Conservation (phyloP, 1,284 basidiomycete species). For the Vanrija sp. region DNA sequence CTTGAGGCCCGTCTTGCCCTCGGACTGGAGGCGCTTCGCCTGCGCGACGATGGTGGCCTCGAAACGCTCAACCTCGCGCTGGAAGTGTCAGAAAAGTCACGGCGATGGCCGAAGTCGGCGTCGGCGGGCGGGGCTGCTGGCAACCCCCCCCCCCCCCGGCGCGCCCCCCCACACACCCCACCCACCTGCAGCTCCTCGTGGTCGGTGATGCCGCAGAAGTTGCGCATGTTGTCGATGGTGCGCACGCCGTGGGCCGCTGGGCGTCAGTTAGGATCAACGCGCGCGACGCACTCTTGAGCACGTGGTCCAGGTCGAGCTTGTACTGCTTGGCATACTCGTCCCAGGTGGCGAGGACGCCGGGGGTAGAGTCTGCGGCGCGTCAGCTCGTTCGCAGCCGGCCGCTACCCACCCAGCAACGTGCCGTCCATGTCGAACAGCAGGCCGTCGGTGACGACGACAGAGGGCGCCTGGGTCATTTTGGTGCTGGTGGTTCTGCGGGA, state of each 20-base stretch:
- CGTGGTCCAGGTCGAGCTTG: constrained; percentile 42
- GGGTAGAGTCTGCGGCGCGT: constrained; percentile 38
- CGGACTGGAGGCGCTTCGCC: constrained; percentile 37
- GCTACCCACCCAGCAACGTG: constrained; percentile 38
- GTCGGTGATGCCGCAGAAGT: constrained; percentile 62
- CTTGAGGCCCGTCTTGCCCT: constrained; percentile 43
- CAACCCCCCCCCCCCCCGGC: no score
- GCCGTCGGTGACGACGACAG: constrained; percentile 10
- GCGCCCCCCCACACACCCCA: not conserved
- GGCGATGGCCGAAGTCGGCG: no score
- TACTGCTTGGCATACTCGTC: constrained; percentile 41
- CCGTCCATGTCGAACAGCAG: constrained; percentile 49
- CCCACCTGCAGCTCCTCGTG: constrained; percentile 57
- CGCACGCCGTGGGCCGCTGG: constrained; percentile 71
- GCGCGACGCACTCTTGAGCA: constrained; percentile 40
- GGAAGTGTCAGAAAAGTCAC: not conserved
- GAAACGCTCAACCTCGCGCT: constrained; percentile 33
- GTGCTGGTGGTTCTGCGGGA: no score
- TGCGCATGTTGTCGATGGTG: constrained; percentile 65
- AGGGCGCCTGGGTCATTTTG: not conserved
- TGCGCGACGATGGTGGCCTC: constrained; percentile 45
- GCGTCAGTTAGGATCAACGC: not conserved
- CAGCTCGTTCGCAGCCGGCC: not conserved
- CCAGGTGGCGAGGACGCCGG: constrained; percentile 46
- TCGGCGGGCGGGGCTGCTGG: no score